A percentile compares a stretch with the other conserved stretches of the same genome.
phyloP scores from a whole-genome alignment of 2,329 filamentous ascomycete species.

The Decorospora gaudefroyi region DNA sequence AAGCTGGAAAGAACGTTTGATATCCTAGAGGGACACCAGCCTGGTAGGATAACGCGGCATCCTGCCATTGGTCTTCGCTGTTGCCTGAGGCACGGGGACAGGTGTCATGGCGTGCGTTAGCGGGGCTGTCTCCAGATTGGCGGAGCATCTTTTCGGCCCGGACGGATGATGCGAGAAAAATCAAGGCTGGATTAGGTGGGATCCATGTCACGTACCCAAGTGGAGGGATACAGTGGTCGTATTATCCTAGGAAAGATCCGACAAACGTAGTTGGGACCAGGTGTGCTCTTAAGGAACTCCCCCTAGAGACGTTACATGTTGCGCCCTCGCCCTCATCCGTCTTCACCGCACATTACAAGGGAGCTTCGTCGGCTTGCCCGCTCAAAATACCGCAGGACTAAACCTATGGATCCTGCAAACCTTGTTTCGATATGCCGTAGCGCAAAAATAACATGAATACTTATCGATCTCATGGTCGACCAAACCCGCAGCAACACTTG shows the following conservation, averaged over 20 bases:
- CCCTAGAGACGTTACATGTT: background rate
- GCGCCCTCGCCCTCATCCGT: background rate
- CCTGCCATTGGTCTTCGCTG: slow-evolving; percentile 9
- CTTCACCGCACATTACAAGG: background rate
- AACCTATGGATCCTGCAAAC: background rate
- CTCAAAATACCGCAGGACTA: background rate
- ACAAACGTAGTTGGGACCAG: background rate
- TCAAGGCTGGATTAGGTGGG: background rate
- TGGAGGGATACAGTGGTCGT: background rate
- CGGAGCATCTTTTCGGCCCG: slow-evolving; percentile 1
- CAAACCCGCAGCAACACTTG: no score
- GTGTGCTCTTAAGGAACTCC: background rate
- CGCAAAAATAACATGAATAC: no score
- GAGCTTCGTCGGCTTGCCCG: background rate
- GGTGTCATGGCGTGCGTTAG: background rate
- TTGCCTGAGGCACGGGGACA: slow-evolving; percentile 5
- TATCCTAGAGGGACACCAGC: background rate
- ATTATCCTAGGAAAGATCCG: background rate
- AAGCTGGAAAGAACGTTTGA: background rate
- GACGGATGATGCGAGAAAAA: background rate
- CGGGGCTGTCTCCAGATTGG: background rate
- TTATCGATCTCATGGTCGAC: no score
- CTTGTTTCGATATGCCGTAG: background rate
- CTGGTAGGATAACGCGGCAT: background rate
- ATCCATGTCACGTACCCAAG: background rate